phyloP scores from a whole-genome alignment of 768 basidiomycete species.

The Russula emetica region DNA sequence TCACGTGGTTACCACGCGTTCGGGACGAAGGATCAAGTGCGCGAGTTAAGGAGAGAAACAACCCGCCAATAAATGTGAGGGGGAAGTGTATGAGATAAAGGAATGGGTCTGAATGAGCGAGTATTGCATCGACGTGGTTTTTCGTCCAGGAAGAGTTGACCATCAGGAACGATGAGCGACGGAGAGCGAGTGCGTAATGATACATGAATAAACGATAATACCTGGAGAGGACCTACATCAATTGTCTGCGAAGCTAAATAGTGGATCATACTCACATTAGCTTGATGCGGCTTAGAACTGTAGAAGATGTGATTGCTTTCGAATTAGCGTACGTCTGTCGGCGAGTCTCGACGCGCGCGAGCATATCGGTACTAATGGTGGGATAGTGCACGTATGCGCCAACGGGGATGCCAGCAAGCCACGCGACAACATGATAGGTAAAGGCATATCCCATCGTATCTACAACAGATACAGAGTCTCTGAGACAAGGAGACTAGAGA shows the following conservation, averaged over 20 bases:
- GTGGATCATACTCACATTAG: conserved; percentile 46
- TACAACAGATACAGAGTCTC: conserved; percentile 33
- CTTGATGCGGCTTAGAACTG: conserved; percentile 55
- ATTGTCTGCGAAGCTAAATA: not conserved
- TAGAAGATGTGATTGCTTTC: conserved; percentile 50
- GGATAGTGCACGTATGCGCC: conserved; percentile 97
- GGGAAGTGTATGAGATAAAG: conserved; percentile 44
- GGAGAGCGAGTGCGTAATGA: conserved; percentile 72
- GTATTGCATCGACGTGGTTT: conserved; percentile 71
- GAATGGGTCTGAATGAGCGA: conserved; percentile 50
- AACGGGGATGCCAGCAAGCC: conserved; percentile 62
- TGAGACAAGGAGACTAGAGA: not conserved
- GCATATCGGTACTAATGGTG: conserved; percentile 93
- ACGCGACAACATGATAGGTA: conserved; percentile 72
- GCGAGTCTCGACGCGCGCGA: conserved; percentile 66
- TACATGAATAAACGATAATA: conserved; percentile 90
- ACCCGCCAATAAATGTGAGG: not conserved
- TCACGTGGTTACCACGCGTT: not conserved
- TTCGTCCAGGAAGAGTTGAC: conserved; percentile 97
- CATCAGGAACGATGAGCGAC: conserved; percentile 73
- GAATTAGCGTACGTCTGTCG: conserved; percentile 60
- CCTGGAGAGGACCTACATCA: conserved; percentile 36
- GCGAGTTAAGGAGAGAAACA: not conserved
- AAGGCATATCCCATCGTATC: conserved; percentile 99
- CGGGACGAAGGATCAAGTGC: conserved; percentile 1